Conservation (phyloP, 1,284 basidiomycete genomes). For the Rhizoctonia solani region DNA sequence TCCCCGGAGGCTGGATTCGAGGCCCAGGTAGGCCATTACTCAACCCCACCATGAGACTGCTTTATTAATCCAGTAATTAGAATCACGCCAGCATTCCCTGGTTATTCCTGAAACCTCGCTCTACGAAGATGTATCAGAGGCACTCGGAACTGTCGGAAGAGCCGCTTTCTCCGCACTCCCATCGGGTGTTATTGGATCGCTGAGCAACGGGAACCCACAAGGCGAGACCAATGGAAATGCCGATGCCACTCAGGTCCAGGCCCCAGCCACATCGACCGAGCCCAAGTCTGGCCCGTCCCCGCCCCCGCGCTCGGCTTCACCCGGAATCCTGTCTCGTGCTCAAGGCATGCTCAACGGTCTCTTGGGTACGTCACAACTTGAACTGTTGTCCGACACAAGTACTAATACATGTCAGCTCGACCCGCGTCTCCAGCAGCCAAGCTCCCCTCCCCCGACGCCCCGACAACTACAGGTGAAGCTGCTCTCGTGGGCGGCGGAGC, state of each 20-base stretch:
- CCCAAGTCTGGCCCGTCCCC: not conserved
- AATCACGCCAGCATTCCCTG: conserved; percentile 10
- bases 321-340: conserved; percentile 23
- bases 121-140: conserved; percentile 23
- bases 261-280: not conserved
- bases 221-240: not conserved
- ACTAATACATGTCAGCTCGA: no score
- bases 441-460: conserved; percentile 17
- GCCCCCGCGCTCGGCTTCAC: conserved; percentile 7
- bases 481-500: conserved; percentile 27
- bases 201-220: not conserved
- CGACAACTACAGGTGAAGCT: conserved; percentile 10
- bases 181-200: not conserved
- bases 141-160: conserved; percentile 7
- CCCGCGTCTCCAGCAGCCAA: conserved; percentile 17
- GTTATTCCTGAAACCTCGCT: conserved; percentile 2
- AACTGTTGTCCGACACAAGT: no score
- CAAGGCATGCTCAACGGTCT: conserved; percentile 23
- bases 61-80: not conserved
- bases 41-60: not conserved
- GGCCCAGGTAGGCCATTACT: not conserved
- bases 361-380: conserved; percentile 7
- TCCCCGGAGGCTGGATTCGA: conserved; percentile 26
- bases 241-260: not conserved
- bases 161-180: conserved; percentile 19